phyloP scores from a whole-genome alignment of 2,329 filamentous ascomycete species.

The Scedosporium minutisporum region DNA sequence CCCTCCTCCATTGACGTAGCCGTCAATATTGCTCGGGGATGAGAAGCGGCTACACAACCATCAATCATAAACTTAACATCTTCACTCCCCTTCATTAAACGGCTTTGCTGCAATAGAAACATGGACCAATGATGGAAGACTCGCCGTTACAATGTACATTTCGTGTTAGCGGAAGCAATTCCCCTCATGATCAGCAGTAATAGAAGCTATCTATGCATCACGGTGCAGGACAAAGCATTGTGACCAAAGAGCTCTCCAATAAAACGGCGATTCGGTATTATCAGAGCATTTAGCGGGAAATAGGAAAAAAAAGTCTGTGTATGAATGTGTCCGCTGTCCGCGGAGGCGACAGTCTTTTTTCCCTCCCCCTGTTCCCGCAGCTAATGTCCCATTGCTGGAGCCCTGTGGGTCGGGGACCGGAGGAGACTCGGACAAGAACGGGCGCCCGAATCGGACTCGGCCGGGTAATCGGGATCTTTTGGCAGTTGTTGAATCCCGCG shows the following conservation, averaged over 20 bases:
- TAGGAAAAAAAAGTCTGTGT: no score
- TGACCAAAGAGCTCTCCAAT: background rate
- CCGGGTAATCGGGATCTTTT: conserved; percentile 3
- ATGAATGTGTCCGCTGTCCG: no score
- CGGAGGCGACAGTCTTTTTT: no score
- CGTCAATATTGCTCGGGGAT: background rate
- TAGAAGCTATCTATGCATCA: background rate
- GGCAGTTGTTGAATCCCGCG: background rate
- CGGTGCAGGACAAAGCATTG: background rate
- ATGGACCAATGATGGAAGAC: no score
- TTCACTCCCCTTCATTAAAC: no score
- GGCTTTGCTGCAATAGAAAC: no score
- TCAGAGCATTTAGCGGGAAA: background rate
- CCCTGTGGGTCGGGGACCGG: background rate
- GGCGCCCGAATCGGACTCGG: background rate
- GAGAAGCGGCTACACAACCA: no score
- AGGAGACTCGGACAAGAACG: background rate
- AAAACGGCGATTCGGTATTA: background rate
- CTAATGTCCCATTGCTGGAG: background rate
- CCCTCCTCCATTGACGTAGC: background rate
- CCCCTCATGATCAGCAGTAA: background rate
- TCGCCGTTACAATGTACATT: no score
- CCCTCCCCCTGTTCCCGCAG: background rate
- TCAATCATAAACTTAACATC: no score
- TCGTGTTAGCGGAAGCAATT: no score